These are phyloP conservation scores for Colletotrichum plurivorum DNA, from an alignment of 2,329 filamentous ascomycete species.

Conservation along the genomic window DNA sequence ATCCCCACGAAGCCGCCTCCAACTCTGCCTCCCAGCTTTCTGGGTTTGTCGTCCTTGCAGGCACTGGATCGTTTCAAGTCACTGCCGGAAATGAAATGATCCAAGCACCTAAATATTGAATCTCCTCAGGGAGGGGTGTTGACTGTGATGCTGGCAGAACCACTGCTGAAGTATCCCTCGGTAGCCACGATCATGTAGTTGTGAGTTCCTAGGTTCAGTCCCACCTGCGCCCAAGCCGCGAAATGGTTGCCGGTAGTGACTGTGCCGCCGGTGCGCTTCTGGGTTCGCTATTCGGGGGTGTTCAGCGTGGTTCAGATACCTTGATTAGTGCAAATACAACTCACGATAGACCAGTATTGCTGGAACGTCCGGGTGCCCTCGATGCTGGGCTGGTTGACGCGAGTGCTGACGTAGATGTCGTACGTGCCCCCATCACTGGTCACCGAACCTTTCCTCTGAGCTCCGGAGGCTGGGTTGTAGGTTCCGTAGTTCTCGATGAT, in stretches of 20 bases:
- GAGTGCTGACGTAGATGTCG: conserved; percentile 52
- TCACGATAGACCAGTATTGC: conserved; percentile 65
- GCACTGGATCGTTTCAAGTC: neutral
- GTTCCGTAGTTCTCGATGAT: conserved; percentile 61
- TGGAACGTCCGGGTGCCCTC: conserved; percentile 63
- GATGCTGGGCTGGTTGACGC: conserved; percentile 60
- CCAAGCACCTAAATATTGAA: neutral
- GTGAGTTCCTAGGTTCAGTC: conserved; percentile 61
- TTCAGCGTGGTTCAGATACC: conserved; percentile 45
- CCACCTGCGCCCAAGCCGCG: conserved; percentile 63
- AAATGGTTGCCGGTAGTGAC: conserved; percentile 67
- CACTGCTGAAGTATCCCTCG: conserved; percentile 33
- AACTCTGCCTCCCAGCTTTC: neutral
- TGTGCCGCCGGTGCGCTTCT: conserved; percentile 63
- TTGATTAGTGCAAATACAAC: conserved; percentile 46
- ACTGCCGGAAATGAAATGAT: neutral
- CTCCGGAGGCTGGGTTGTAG: conserved; percentile 56
- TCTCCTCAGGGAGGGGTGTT: neutral
- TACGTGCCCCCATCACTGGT: conserved; percentile 53
- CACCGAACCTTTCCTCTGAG: conserved; percentile 49
- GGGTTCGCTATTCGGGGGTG: conserved; percentile 46
- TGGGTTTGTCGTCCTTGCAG: neutral
- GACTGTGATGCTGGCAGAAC: conserved; percentile 26
- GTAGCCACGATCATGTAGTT: conserved; percentile 63
- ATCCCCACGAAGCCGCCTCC: too few relatives aligned